Percentiles rank a stretch among this genome's conserved stretches.
Evolutionary conservation across 768 basidiomycete genomes (phyloP).

Genomic region (Candolleomyces aberdarensis): DNA sequence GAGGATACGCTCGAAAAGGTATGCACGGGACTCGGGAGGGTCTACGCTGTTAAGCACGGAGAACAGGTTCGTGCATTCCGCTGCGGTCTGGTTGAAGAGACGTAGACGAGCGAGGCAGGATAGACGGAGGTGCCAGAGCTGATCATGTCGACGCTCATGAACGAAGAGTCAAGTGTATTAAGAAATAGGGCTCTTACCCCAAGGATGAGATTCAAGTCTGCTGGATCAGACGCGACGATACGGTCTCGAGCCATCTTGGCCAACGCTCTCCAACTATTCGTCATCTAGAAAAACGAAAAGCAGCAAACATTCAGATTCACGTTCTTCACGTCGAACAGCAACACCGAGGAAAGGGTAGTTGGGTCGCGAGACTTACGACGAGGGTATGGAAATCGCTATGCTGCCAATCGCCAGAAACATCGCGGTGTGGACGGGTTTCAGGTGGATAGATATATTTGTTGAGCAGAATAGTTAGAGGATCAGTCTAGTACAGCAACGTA

Average conservation of each 20-base stretch:
- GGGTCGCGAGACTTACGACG: slow-evolving; percentile 55
- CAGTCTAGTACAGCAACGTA: slow-evolving; percentile 56
- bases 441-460: slow-evolving; percentile 81
- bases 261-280: slow-evolving; percentile 83
- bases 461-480: slow-evolving; percentile 76
- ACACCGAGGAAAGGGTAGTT: not conserved
- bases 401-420: slow-evolving; percentile 72
- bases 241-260: slow-evolving; percentile 83
- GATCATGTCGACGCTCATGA: not conserved
- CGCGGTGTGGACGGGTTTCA: slow-evolving; percentile 71
- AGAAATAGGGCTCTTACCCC: slow-evolving; percentile 45
- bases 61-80: slow-evolving; percentile 81
- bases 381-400: slow-evolving; percentile 71
- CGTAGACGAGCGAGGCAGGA: slow-evolving; percentile 76
- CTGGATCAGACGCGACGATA: slow-evolving; percentile 67
- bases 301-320: not conserved
- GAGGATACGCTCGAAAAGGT: slow-evolving; percentile 58
- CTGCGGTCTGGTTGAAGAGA: slow-evolving; percentile 83
- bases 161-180: not conserved
- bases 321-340: slow-evolving; percentile 13
- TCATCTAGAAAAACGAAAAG: slow-evolving; percentile 51
- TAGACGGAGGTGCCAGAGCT: slow-evolving; percentile 86
- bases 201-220: slow-evolving; percentile 61
- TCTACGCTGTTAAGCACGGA: slow-evolving; percentile 60
- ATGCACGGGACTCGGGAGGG: slow-evolving; percentile 47